Conservation (phyloP, 192 early-diverging fungal species). For the Paraglomus brasilianum region DNA sequence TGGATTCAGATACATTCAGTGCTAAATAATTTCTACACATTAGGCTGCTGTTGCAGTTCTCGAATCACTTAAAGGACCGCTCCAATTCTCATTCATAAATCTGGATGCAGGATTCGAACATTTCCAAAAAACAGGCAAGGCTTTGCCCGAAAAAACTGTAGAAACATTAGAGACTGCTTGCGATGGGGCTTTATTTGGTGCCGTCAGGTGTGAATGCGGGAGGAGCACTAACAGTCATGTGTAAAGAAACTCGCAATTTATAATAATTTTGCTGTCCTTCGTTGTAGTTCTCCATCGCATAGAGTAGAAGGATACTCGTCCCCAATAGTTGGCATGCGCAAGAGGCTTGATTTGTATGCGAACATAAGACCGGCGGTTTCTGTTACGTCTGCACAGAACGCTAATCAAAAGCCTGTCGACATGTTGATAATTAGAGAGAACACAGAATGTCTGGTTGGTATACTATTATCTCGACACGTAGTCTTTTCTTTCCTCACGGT, state of each 20-base stretch:
- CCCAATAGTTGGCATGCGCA: conserved; percentile 95
- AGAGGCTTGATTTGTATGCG: conserved; percentile 93
- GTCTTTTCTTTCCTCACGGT: neutral
- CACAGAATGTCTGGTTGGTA: conserved; percentile 89
- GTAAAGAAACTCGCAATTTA: neutral
- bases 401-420: conserved; percentile 73
- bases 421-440: conserved; percentile 98
- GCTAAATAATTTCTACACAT: neutral
- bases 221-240: neutral
- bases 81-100: conserved; percentile 77
- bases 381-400: conserved; percentile 48
- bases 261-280: neutral
- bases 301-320: conserved; percentile 98
- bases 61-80: conserved; percentile 63
- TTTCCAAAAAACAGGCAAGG: conserved; percentile 90
- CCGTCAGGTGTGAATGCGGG: conserved; percentile 65
- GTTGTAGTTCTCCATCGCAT: conserved; percentile 90
- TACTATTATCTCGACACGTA: neutral
- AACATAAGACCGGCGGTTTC: conserved; percentile 94
- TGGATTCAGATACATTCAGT: conserved; percentile 34
- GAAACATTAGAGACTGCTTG: conserved; percentile 77
- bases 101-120: conserved; percentile 95
- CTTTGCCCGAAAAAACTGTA: conserved; percentile 88
- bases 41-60: conserved; percentile 89
- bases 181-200: conserved; percentile 94